A percentile compares a stretch with the other conserved stretches of the same genome.
These are phyloP conservation scores for Wakefieldia striispora DNA, from an alignment of 768 basidiomycete species.

Conservation along the genomic window DNA sequence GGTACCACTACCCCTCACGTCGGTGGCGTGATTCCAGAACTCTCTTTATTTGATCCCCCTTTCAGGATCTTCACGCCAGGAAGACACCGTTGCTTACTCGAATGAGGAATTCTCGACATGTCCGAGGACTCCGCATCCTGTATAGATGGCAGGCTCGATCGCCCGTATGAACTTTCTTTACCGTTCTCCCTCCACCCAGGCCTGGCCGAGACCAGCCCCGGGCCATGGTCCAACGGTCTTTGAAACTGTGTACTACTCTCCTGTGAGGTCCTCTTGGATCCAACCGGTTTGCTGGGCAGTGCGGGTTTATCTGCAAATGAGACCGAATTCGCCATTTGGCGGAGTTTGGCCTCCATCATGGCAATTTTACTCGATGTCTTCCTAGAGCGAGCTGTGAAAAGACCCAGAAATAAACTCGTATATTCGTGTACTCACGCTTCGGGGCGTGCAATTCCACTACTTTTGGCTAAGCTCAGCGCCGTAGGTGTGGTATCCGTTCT, in stretches of 20 bases:
- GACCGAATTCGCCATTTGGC: slow-evolving; percentile 57
- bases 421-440: slow-evolving; percentile 40
- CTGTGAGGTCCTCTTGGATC: background rate
- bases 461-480: slow-evolving; percentile 85
- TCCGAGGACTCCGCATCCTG: slow-evolving; percentile 16
- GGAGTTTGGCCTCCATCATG: slow-evolving; percentile 92
- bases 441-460: slow-evolving; percentile 46
- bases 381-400: slow-evolving; percentile 12
- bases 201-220: background rate
- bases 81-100: slow-evolving; percentile 28
- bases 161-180: background rate
- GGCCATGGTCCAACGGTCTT: background rate
- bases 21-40: slow-evolving; percentile 5
- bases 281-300: slow-evolving; percentile 22
- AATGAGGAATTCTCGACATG: slow-evolving; percentile 5
- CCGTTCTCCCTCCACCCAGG: slow-evolving; percentile 2
- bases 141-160: background rate
- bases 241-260: background rate
- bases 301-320: slow-evolving; percentile 19
- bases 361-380: slow-evolving; percentile 91
- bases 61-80: slow-evolving; percentile 35
- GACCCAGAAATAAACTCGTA: slow-evolving; percentile 2
- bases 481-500: slow-evolving; percentile 73
- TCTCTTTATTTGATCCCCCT: slow-evolving; percentile 16
- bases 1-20: slow-evolving; percentile 6